Evolutionary conservation across 2,329 filamentous ascomycete species (phyloP), one percentile per base, ranked within the genome.

Genomic region (Leptosphaerulina australis): DNA sequence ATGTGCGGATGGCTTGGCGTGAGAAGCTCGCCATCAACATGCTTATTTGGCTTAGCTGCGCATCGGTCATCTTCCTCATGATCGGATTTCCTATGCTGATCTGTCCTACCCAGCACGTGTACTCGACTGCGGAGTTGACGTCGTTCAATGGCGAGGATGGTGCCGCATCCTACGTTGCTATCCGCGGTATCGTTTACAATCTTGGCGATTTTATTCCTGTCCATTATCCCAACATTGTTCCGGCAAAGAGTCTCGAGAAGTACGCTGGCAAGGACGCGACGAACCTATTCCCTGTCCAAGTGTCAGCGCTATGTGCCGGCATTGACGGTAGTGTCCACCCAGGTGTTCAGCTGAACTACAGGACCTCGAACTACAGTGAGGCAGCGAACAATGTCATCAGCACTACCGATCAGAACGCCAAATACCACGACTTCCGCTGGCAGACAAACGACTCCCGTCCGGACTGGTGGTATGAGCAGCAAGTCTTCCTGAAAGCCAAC

Each of bases 1-100:
- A 99, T 71, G 85, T 99, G 7, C 88, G 92, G 18, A 81, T 88
- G 70, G 94, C 94, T 0, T 99, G 94, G 94, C 83, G 94, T 68
- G 94, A 99, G 73, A 99, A 99, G 80, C 73, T 99, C 51, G 93
- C 94, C 44, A 99, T 99, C 81, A 99, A 99, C 78, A 81, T 99
- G 72, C 82, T 97, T 68, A 99, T 99, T 70, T 99, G 95, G 94
- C 77, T 93, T 49, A 84, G 82, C 69, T 97, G 93, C 75, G 78
- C 77, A 12, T 74, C 89, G 38, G 85, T 90, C 21, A 83, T 88
- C 47, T 99, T 99, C 79, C 88, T 99, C 79, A 91, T 97, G 76
- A 73, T 97, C 53, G 81, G 86, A 46, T 95, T 99, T 68, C 95
- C 95, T 0, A 77, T 81, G 60, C 76, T 97, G 57, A 91, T 99